Evolutionary conservation across 1,284 basidiomycete genomes (phyloP), one percentile per base, ranked within the genome.

Genomic region (Rugosomyces carneus): DNA sequence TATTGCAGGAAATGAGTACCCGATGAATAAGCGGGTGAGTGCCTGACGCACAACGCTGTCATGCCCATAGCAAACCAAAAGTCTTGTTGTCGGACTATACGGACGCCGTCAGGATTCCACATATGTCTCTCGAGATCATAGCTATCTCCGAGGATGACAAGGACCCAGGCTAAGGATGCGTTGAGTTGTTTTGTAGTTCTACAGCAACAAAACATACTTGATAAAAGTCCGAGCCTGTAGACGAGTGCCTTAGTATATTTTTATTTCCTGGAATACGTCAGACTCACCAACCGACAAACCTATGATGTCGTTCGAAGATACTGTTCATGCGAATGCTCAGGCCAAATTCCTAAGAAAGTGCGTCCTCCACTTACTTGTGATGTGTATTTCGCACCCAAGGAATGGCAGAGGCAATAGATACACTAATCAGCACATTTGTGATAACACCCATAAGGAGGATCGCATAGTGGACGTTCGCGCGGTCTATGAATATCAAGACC

Each of bases 61-160:
- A 89, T 87, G 42, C 76, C 75, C 51, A 85, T 64, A 8, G 73
- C 74, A 60, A 80, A 88, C 84, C 85, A 89, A 63, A 89, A 86
- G 47, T 87, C 77, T 60, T 89, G 84, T 51, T 87, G 81, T 24
- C 68, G 71, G 37, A 84, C 57, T 46, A 88, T 67, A 46, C 76
- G 73, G 31, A 65, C 57, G 38, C 78, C 78, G 49, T 70, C 71
- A 11, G 73, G 69, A 51, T 79, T 73, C 80, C 82, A 88, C 13
- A 69, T 59, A 50, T 71, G 70, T n/a, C 74, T 78, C 18, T 66
- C 55, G 4, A 73, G 56, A 55, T 88, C 72, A 56, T 78, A 88
- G 41, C 73, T 75, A 55, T 86, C 84, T 35, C 76, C 76, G 34
- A 85, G 67, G 38, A 88, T 71, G 9, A 84, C 81, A 63, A 84